Evolutionary conservation across 2,329 filamentous ascomycete genomes (phyloP).

Genomic region (Zarea fungicola): DNA sequence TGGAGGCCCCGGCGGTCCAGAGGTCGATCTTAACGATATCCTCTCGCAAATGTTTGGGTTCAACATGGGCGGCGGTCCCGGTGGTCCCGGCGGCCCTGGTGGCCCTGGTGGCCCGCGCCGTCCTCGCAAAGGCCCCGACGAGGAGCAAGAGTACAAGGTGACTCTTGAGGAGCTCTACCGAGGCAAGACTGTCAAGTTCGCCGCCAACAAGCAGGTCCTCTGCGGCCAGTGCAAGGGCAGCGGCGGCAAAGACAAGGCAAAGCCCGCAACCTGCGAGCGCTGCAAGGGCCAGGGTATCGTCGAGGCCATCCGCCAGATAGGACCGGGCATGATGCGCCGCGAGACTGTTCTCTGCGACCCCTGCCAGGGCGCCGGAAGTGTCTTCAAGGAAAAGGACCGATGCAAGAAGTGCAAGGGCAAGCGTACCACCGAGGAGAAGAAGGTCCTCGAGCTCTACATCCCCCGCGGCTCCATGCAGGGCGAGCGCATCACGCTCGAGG

Average conservation of each 20-base stretch:
- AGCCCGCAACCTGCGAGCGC: slow-evolving; percentile 72
- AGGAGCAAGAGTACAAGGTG: slow-evolving; percentile 88
- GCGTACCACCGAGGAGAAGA: slow-evolving; percentile 79
- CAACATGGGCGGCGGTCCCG: slow-evolving; percentile 54
- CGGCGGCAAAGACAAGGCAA: slow-evolving; percentile 88
- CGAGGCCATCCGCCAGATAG: slow-evolving; percentile 74
- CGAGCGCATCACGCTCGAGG: slow-evolving; percentile 83
- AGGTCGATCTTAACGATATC: slow-evolving; percentile 85
- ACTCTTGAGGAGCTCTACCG: slow-evolving; percentile 94
- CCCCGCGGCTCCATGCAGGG: slow-evolving; percentile 81
- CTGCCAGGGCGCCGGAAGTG: slow-evolving; percentile 78
- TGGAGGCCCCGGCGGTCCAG: slow-evolving; percentile 61
- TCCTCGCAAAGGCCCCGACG: slow-evolving; percentile 69
- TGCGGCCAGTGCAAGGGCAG: slow-evolving; percentile 83
- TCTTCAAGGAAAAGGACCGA: slow-evolving; percentile 93
- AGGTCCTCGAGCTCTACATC: slow-evolving; percentile 94
- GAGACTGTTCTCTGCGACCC: slow-evolving; percentile 74
- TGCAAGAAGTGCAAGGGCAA: slow-evolving; percentile 99
- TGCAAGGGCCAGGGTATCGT: slow-evolving; percentile 78
- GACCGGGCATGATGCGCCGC: slow-evolving; percentile 79
- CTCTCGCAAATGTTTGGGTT: slow-evolving; percentile 88
- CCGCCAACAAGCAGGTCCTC: slow-evolving; percentile 88
- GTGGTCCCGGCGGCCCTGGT: slow-evolving; percentile 36
- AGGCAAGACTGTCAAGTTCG: slow-evolving; percentile 96
- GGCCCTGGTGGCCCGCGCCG: slow-evolving; percentile 51